These are phyloP conservation scores for Oidium heveae DNA, from an alignment of 2,329 filamentous ascomycete species.

Conservation along the genomic window DNA sequence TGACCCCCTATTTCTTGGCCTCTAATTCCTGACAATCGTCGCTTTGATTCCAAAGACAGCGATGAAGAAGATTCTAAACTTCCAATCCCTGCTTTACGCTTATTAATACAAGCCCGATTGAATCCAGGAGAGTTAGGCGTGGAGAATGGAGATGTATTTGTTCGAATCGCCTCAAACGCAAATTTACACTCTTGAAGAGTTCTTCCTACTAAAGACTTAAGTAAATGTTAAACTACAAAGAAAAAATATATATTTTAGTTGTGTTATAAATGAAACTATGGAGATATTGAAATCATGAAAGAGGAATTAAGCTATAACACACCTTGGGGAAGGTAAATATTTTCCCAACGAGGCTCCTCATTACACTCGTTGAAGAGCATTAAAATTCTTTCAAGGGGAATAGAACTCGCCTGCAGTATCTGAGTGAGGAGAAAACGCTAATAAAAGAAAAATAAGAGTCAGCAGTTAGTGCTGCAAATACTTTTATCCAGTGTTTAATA, in stretches of 20 bases:
- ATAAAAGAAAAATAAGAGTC: neutral
- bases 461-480: no score
- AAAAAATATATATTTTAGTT: slow-evolving; percentile 3
- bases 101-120: slow-evolving; percentile 2
- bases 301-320: slow-evolving; percentile 2
- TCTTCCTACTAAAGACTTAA: slow-evolving; percentile 7
- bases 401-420: neutral
- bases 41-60: slow-evolving; percentile 6
- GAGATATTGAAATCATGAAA: slow-evolving; percentile 1
- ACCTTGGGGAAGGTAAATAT: slow-evolving; percentile 1
- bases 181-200: slow-evolving; percentile 11
- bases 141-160: slow-evolving; percentile 1
- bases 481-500: no score
- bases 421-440: slow-evolving; percentile 1
- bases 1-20: slow-evolving; percentile 2
- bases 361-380: neutral
- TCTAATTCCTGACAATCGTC: slow-evolving; percentile 7
- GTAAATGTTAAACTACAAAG: slow-evolving; percentile 4
- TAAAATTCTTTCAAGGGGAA: neutral
- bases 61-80: slow-evolving; percentile 3
- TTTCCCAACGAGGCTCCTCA: neutral
- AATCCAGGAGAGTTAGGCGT: neutral
- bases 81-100: slow-evolving; percentile 9
- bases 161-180: slow-evolving; percentile 6
- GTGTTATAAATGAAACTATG: slow-evolving; percentile 2